Evolutionary conservation across 345 rosid genomes (phyloP).

Genomic region (Sonneratia alba): DNA sequence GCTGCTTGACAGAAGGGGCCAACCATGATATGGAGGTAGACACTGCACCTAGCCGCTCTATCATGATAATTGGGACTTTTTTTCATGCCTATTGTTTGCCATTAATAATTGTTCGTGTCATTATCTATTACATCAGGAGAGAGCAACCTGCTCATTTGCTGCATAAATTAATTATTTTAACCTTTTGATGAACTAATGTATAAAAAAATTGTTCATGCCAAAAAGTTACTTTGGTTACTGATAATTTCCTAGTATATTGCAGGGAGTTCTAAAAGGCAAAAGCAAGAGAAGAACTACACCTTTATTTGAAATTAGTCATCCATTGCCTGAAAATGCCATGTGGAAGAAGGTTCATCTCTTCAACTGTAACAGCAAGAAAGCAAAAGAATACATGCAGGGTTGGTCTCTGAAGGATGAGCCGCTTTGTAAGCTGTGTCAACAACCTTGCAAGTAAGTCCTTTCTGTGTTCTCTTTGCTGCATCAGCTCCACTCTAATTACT

Average conservation of each 20-base stretch:
- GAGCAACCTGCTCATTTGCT: background rate
- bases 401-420: conserved; percentile 67
- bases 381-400: conserved; percentile 71
- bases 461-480: conserved; percentile 9
- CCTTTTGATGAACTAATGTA: background rate
- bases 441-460: conserved; percentile 57
- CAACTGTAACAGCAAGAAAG: conserved; percentile 43
- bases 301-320: conserved; percentile 46
- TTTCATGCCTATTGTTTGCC: background rate
- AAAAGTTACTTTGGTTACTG: background rate
- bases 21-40: conserved; percentile 62
- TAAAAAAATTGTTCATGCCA: background rate
- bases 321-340: conserved; percentile 64
- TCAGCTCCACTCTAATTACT: background rate
- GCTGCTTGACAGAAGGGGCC: conserved; percentile 69
- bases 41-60: background rate
- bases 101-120: background rate
- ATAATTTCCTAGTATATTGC: conserved; percentile 11
- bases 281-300: conserved; percentile 83
- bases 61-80: background rate
- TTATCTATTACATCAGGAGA: background rate
- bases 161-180: background rate
- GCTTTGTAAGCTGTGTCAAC: conserved; percentile 93
- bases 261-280: conserved; percentile 88
- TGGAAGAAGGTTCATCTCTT: conserved; percentile 62